Conservation (phyloP, 2,329 filamentous ascomycete species). For the Scytalidium sp. region DNA sequence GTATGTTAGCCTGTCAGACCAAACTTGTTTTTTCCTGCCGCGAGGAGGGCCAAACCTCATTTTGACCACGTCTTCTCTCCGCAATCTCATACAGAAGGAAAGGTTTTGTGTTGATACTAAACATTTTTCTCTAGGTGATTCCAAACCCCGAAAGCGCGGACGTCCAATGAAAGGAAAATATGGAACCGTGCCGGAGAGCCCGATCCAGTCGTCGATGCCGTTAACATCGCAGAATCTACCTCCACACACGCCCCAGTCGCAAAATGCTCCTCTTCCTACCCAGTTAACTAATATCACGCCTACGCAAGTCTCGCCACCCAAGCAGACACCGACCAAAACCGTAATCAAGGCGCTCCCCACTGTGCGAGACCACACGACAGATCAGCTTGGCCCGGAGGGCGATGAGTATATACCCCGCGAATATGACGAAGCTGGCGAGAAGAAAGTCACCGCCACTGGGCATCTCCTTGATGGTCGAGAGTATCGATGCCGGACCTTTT, state of each 20-base stretch:
- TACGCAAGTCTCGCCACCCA: slow-evolving; percentile 63
- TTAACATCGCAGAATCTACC: slow-evolving; percentile 41
- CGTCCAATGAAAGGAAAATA: slow-evolving; percentile 33
- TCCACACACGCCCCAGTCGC: slow-evolving; percentile 53
- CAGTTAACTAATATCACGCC: slow-evolving; percentile 29
- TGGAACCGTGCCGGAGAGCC: slow-evolving; percentile 53
- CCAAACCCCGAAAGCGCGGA: slow-evolving; percentile 35
- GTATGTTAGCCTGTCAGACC: slow-evolving; percentile 59
- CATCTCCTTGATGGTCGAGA: slow-evolving; percentile 78
- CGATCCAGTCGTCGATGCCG: slow-evolving; percentile 49
- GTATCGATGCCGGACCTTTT: slow-evolving; percentile 91
- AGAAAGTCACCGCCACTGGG: slow-evolving; percentile 84
- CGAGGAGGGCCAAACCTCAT: too few species aligned
- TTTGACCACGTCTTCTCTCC: too few species aligned
- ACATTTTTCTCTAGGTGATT: slow-evolving; percentile 32
- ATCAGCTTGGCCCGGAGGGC: slow-evolving; percentile 82
- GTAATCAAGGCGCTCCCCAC: slow-evolving; percentile 93
- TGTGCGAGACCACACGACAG: slow-evolving; percentile 94
- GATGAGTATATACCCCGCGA: slow-evolving; percentile 96
- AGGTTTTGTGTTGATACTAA: not conserved
- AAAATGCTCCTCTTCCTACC: slow-evolving; percentile 23
- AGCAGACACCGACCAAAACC: slow-evolving; percentile 76
- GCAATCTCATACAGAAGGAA: too few species aligned
- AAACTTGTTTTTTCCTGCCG: too few species aligned
- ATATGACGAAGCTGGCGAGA: slow-evolving; percentile 88